Percentiles rank a stretch among this genome's conserved stretches.
phyloP scores from a whole-genome alignment of 345 rosid species.

The Gossypium thurberi region DNA sequence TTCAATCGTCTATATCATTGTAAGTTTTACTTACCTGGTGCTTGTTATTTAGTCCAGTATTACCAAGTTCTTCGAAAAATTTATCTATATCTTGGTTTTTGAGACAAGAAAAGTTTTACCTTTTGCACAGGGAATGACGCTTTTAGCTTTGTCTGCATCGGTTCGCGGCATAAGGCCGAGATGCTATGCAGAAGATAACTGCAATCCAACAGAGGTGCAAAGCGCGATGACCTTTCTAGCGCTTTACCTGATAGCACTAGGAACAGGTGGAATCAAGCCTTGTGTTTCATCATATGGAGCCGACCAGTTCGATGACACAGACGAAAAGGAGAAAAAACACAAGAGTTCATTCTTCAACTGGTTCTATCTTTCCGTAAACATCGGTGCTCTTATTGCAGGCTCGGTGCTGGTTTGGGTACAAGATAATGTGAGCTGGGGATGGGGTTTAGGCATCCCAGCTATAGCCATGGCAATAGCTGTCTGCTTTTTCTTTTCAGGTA shows the following conservation, averaged over 20 bases:
- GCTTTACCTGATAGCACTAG: constrained; percentile 21
- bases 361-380: constrained; percentile 14
- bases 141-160: constrained; percentile 12
- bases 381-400: constrained; percentile 20
- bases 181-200: constrained; percentile 13
- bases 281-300: constrained; percentile 23
- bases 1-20: constrained; percentile 16
- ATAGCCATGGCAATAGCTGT: constrained; percentile 22
- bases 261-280: constrained; percentile 21
- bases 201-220: constrained; percentile 9
- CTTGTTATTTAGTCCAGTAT: background rate
- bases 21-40: constrained; percentile 17
- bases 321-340: constrained; percentile 16
- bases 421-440: constrained; percentile 21
- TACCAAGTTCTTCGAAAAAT: background rate
- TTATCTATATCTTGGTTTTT: background rate
- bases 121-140: constrained; percentile 13
- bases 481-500: constrained; percentile 17
- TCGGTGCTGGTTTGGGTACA: constrained; percentile 23
- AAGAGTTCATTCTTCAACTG: constrained; percentile 17
- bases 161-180: constrained; percentile 12
- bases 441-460: constrained; percentile 22
- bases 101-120: background rate
- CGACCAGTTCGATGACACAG: constrained; percentile 24
- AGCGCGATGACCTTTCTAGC: constrained; percentile 11